Evolutionary conservation across 208 protist genomes (phyloP).

Genomic region (Naegleria lovaniensis): DNA sequence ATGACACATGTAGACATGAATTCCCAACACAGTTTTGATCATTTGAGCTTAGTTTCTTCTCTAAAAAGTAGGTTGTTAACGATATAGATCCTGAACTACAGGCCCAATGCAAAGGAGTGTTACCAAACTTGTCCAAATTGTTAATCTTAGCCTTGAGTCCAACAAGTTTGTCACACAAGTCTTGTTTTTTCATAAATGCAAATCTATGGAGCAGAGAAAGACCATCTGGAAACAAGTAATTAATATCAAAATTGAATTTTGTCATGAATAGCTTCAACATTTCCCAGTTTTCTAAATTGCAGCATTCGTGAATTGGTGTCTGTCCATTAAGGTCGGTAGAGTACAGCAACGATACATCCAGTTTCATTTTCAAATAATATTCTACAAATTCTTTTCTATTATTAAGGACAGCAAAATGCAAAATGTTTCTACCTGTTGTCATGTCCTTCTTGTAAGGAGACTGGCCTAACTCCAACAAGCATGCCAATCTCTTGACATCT

Average conservation of each 20-base stretch:
- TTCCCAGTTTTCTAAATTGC: not conserved
- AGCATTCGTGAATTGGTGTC: not conserved
- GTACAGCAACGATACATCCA: not conserved
- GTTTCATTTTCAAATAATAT: conserved; percentile 6
- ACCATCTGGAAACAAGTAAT: not conserved
- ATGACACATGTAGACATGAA: not conserved
- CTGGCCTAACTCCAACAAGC: not conserved
- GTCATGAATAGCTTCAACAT: not conserved
- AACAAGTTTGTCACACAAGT: not conserved
- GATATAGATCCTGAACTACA: not conserved
- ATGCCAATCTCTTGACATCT: not conserved
- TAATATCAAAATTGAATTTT: not conserved
- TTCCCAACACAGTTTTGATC: not conserved
- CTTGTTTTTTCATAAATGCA: not conserved
- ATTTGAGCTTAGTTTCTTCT: not conserved
- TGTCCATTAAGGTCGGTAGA: not conserved
- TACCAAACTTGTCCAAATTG: not conserved
- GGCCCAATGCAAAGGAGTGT: conserved; percentile 9
- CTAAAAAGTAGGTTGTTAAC: not conserved
- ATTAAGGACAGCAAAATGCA: not conserved
- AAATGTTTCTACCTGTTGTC: not conserved
- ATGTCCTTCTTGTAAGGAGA: not conserved
- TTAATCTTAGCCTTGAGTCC: not conserved
- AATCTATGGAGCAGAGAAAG: not conserved
- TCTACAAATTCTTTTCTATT: conserved; percentile 3